Conservation (phyloP, 139 green algal genomes). For the Volvox africanus region DNA sequence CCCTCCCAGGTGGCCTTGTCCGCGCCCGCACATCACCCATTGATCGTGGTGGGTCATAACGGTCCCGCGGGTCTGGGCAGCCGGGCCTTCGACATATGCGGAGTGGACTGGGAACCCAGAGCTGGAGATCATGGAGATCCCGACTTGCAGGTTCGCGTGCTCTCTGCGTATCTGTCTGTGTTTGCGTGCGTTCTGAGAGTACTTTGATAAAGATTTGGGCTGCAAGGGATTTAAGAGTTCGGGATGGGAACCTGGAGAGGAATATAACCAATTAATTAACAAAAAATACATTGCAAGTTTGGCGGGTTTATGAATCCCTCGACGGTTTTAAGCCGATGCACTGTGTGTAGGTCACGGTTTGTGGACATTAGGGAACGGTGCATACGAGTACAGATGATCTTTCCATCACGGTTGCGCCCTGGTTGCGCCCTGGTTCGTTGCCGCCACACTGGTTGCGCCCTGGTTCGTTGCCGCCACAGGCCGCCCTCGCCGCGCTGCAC, state of each 20-base stretch:
- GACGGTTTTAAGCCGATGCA: too few relatives aligned
- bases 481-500: constrained; percentile 13
- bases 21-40: constrained; percentile 20
- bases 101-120: constrained; percentile 42
- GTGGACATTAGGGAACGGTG: too few relatives aligned
- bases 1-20: constrained; percentile 4
- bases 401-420: neutral
- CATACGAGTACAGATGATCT: too few relatives aligned
- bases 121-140: constrained; percentile 38
- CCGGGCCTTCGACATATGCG: constrained; percentile 61
- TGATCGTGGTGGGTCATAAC: constrained; percentile 80
- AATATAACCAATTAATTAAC: too few relatives aligned
- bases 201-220: too few relatives aligned
- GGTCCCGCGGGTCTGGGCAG: constrained; percentile 72
- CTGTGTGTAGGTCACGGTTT: too few relatives aligned
- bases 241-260: too few relatives aligned
- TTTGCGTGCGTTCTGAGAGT: too few relatives aligned
- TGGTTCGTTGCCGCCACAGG: neutral
- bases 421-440: neutral
- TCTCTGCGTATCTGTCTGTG: too few relatives aligned
- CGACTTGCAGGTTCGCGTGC: constrained; percentile 38
- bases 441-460: neutral
- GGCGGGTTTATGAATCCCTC: too few relatives aligned
- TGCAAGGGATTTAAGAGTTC: too few relatives aligned
- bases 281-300: too few relatives aligned